These are phyloP conservation scores for Suhomyces faveliae DNA, from an alignment of 805 yeast species.

Conservation along the genomic window DNA sequence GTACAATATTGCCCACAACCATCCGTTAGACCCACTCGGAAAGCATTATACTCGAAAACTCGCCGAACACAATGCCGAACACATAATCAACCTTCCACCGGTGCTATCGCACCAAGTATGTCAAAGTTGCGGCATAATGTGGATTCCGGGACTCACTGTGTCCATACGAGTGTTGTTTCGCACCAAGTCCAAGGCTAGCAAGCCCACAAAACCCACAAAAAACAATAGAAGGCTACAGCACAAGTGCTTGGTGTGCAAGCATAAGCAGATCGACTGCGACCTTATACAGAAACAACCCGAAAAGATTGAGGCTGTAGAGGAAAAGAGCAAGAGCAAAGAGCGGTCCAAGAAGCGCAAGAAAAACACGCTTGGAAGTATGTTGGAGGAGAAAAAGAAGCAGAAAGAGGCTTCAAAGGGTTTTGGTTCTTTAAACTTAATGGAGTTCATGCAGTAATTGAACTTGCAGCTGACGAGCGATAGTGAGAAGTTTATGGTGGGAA, in stretches of 20 bases:
- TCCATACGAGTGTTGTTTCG: slow-evolving; percentile 21
- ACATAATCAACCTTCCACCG: slow-evolving; percentile 30
- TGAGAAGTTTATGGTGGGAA: too few relatives aligned
- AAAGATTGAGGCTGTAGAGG: neutral
- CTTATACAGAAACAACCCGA: slow-evolving; percentile 7
- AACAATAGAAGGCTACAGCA: slow-evolving; percentile 13
- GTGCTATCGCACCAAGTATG: slow-evolving; percentile 27
- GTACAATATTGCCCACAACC: slow-evolving; percentile 29
- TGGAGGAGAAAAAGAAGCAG: slow-evolving; percentile 42
- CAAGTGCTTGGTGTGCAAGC: slow-evolving; percentile 21
- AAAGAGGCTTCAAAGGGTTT: slow-evolving; percentile 26
- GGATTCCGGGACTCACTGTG: slow-evolving; percentile 36
- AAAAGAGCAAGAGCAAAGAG: slow-evolving; percentile 3
- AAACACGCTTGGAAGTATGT: slow-evolving; percentile 41
- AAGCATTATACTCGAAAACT: slow-evolving; percentile 23
- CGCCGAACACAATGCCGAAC: slow-evolving; percentile 19
- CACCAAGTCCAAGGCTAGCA: slow-evolving; percentile 4
- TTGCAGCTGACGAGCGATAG: too few relatives aligned
- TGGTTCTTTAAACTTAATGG: slow-evolving; percentile 46
- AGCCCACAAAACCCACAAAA: neutral
- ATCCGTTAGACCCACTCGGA: slow-evolving; percentile 25
- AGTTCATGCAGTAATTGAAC: slow-evolving; percentile 20
- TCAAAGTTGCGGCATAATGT: slow-evolving; percentile 28
- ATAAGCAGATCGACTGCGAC: slow-evolving; percentile 8
- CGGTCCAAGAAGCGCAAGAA: slow-evolving; percentile 44